Base-by-base conservation (phyloP, 345 rosid genomes). In the Garcia nutans region DNA sequence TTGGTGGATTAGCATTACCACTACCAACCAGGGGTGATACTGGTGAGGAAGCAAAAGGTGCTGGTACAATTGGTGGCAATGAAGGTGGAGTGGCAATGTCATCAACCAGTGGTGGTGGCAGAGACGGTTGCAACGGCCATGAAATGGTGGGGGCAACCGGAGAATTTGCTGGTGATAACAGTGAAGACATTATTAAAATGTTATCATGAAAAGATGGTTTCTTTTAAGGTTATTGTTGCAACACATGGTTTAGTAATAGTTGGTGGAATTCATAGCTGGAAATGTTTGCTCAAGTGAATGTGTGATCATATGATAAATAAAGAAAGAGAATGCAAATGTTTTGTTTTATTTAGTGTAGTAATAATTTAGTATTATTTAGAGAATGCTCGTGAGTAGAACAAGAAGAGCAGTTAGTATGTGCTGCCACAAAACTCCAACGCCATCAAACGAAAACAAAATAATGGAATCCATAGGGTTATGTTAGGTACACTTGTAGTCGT, bases 231-330 rank as follows among this genome's bases (percentile, higher is more conserved):
- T 57, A 20, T 5, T 6, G 20, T n/a, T 57, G 8, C 8, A 11
- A 23, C 15, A 12, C 52, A 42, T 41, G 19, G 26, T 10, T 42
- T 16, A 23, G 31, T 28, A 28, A 28, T 28, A 28, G 57, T 3
- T 57, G 64, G 74, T 69, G 79, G 69, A 42, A n/a, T 52, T 70
- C 74, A 47, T 61, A 22, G 71, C 64, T 77, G 79, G 41, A 33
- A 33, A 33, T 33, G 1, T 70, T 49, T 37, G 50, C n/a, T 62
- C 1, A 12, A 22, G 31, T 50, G 74, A 69, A 45, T 20, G 47
- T 61, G 13, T 70, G 5, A 62, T 19, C 23, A 63, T 55, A 52
- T 13, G 72, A 26, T 52, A 9, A 28, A 22, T 6, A 20, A 3
- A 2, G 23, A 20, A 3, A 2, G 23, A 23, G 13, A 20, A 16